A percentile compares a stretch with the other conserved stretches of the same genome.
Evolutionary conservation across 768 basidiomycete genomes (phyloP).

Genomic region (Lactarius quietus): DNA sequence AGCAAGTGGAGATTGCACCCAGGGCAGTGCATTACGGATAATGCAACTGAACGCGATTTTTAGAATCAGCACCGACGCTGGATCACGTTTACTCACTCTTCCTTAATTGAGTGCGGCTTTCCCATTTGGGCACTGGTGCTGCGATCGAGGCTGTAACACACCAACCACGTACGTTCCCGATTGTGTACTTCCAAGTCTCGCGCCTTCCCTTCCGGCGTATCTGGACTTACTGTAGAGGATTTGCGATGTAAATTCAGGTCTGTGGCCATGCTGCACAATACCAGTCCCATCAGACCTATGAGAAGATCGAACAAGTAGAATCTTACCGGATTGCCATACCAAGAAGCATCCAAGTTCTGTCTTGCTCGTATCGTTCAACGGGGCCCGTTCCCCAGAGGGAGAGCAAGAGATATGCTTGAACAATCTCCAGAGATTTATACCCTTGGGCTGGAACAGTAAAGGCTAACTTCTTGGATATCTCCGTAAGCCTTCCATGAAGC

Average conservation of each 20-base stretch:
- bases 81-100: conserved; percentile 65
- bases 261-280: conserved; percentile 73
- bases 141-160: conserved; percentile 82
- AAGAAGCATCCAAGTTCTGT: conserved; percentile 87
- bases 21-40: conserved; percentile 75
- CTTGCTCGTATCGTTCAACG: conserved; percentile 94
- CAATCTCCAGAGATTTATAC: conserved; percentile 92
- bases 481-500: conserved; percentile 72
- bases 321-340: conserved; percentile 81
- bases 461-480: conserved; percentile 82
- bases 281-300: conserved; percentile 3
- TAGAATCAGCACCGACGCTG: conserved; percentile 8
- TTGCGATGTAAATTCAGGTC: conserved; percentile 95
- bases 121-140: conserved; percentile 96
- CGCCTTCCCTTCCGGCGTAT: conserved; percentile 75
- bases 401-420: conserved; percentile 91
- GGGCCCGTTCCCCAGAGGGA: conserved; percentile 91
- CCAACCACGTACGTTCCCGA: conserved; percentile 90
- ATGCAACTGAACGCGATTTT: conserved; percentile 56
- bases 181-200: conserved; percentile 87
- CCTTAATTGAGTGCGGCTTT: conserved; percentile 88
- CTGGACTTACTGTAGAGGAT: conserved; percentile 53
- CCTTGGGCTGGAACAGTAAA: conserved; percentile 83
- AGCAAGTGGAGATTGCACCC: conserved; percentile 67
- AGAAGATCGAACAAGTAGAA: neutral